phyloP scores from a whole-genome alignment of 2,329 filamentous ascomycete genomes.

The Chaetomium sp. region DNA sequence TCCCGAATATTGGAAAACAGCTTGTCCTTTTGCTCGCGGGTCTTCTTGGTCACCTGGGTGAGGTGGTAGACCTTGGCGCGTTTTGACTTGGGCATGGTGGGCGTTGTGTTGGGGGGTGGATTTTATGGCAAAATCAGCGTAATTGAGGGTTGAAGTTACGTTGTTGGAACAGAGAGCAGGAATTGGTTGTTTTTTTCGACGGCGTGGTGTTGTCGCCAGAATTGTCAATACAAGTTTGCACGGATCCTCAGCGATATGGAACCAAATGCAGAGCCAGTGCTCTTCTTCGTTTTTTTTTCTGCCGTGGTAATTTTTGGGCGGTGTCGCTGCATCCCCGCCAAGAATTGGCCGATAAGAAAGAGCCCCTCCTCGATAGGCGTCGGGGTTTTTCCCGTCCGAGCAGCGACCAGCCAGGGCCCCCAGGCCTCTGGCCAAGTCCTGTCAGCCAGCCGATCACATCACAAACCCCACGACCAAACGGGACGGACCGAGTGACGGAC shows the following conservation, averaged over 20 bases:
- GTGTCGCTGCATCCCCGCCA: slow-evolving; percentile 12
- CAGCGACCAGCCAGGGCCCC: neutral
- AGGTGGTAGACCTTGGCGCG: slow-evolving; percentile 83
- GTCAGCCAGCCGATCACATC: no score
- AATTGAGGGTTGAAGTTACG: no score
- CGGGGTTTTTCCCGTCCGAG: slow-evolving; percentile 1
- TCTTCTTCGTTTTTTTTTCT: slow-evolving; percentile 19
- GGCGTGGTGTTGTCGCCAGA: neutral
- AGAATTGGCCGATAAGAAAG: neutral
- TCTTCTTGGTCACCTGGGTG: slow-evolving; percentile 88
- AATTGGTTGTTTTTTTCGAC: no score
- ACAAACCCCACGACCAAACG: no score
- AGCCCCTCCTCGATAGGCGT: slow-evolving; percentile 6
- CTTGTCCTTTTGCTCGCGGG: slow-evolving; percentile 81
- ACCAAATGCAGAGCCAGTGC: neutral
- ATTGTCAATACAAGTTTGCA: neutral
- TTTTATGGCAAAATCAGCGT: neutral
- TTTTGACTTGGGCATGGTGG: slow-evolving; percentile 91
- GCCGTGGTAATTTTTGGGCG: slow-evolving; percentile 24
- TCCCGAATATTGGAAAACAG: slow-evolving; percentile 86
- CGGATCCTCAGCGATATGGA: neutral
- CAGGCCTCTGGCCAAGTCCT: no score
- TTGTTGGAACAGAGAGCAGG: no score
- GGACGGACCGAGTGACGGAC: no score
- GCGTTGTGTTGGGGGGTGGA: slow-evolving; percentile 1